phyloP scores from a whole-genome alignment of 495 filamentous ascomycete species.

The Pseudevernia furfuracea region DNA sequence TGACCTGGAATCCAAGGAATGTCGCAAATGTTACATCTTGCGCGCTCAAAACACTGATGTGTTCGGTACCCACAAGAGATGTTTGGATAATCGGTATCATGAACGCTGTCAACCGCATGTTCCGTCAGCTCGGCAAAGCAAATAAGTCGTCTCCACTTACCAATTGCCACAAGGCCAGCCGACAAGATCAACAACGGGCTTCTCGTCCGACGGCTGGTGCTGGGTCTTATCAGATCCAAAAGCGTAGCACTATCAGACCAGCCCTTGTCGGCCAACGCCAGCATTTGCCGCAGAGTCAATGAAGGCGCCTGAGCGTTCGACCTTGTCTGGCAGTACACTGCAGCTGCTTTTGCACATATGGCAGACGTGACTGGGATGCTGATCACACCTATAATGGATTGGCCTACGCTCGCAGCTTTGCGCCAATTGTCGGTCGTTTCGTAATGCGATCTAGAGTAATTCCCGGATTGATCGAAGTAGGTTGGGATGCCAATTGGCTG shows the following conservation, averaged over 20 bases:
- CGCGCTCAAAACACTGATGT: not conserved
- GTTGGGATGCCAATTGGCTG: slow-evolving; percentile 1
- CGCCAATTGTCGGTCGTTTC: slow-evolving; percentile 26
- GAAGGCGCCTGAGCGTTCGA: not conserved
- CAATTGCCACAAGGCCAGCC: not conserved
- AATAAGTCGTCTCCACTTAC: not conserved
- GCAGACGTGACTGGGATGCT: slow-evolving; percentile 30
- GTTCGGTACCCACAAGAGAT: not conserved
- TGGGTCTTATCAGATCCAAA: slow-evolving; percentile 3
- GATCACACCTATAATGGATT: slow-evolving; percentile 24
- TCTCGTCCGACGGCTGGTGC: slow-evolving; percentile 15
- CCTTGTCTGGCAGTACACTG: slow-evolving; percentile 26
- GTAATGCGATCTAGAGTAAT: slow-evolving; percentile 3
- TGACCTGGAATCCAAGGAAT: not conserved
- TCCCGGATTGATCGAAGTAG: not conserved
- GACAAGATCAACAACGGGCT: slow-evolving; percentile 23
- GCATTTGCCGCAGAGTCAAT: slow-evolving; percentile 24
- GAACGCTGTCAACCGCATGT: not conserved
- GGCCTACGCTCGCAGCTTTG: slow-evolving; percentile 25
- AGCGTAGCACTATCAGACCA: slow-evolving; percentile 26
- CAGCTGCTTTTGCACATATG: slow-evolving; percentile 29
- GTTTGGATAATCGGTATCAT: not conserved
- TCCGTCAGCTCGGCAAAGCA: not conserved
- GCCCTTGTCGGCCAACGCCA: slow-evolving; percentile 28
- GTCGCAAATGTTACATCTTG: not conserved